Percentiles rank a stretch among this genome's conserved stretches.
Evolutionary conservation across 2,329 filamentous ascomycete species (phyloP).

Genomic region (Stemphylium beticola): DNA sequence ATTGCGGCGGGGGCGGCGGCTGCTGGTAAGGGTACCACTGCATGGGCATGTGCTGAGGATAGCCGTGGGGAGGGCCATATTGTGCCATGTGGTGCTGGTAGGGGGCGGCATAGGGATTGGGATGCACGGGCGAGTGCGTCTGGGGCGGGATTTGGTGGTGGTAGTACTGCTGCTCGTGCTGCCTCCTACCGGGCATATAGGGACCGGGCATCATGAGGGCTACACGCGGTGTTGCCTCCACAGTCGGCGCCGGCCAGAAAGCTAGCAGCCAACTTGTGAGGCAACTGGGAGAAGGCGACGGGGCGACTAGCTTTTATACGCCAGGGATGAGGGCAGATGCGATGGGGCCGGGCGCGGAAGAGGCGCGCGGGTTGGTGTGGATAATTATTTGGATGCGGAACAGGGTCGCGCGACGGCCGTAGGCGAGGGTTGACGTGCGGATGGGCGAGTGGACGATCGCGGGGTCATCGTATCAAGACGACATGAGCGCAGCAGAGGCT

Average conservation of each 20-base stretch:
- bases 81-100: conserved; percentile 45
- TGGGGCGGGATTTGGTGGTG: conserved; percentile 33
- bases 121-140: conserved; percentile 27
- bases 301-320: conserved; percentile 5
- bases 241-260: conserved; percentile 47
- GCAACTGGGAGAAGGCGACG: conserved; percentile 33
- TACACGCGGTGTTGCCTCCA: conserved; percentile 53
- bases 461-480: conserved; percentile 45
- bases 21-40: conserved; percentile 51
- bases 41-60: conserved; percentile 48
- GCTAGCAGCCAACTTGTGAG: conserved; percentile 48
- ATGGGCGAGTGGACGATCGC: conserved; percentile 27
- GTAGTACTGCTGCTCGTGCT: conserved; percentile 48
- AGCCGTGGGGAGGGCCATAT: conserved; percentile 50
- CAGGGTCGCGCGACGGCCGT: conserved; percentile 36
- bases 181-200: conserved; percentile 50
- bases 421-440: conserved; percentile 24
- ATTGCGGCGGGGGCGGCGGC: conserved; percentile 41
- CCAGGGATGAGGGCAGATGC: conserved; percentile 3
- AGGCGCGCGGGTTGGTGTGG: conserved; percentile 18
- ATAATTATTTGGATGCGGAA: conserved; percentile 36
- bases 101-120: conserved; percentile 40
- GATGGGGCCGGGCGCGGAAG: conserved; percentile 8
- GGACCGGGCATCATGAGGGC: conserved; percentile 79
- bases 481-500: conserved; percentile 43